These are phyloP conservation scores for Nannochloris sp. DNA, from an alignment of 139 green algal species.

Conservation along the genomic window DNA sequence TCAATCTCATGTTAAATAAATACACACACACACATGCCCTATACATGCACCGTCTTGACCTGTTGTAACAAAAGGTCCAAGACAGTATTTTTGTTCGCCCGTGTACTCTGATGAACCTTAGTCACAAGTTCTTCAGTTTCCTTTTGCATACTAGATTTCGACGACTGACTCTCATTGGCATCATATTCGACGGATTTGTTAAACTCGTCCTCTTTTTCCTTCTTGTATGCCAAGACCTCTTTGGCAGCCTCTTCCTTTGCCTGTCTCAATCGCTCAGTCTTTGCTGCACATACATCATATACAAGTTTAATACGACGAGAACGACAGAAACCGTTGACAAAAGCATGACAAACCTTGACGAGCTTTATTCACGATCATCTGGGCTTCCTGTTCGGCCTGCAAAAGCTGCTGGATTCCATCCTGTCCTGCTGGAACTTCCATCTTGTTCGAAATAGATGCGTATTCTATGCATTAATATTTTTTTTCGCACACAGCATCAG, in stretches of 20 bases:
- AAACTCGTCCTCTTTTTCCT: constrained; percentile 65
- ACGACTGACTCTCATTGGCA: constrained; percentile 12
- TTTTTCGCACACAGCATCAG: too few relatives aligned
- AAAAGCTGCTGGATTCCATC: constrained; percentile 90
- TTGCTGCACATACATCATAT: constrained; percentile 41
- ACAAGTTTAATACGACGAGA: neutral
- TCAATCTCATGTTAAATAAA: too few relatives aligned
- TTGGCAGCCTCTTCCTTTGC: constrained; percentile 75
- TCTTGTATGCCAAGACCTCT: constrained; percentile 64
- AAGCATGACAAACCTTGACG: constrained; percentile 53
- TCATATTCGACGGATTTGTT: constrained; percentile 56
- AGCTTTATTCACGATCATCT: constrained; percentile 72
- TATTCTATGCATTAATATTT: too few relatives aligned
- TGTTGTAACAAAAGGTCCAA: too few relatives aligned
- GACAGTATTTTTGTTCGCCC: too few relatives aligned
- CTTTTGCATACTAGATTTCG: too few relatives aligned
- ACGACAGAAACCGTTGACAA: neutral
- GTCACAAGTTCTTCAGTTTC: too few relatives aligned
- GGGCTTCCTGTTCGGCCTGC: constrained; percentile 77
- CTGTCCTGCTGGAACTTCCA: constrained; percentile 30
- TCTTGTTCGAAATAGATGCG: neutral
- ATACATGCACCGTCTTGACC: too few relatives aligned
- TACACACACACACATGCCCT: too few relatives aligned
- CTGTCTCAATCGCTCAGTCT: constrained; percentile 64
- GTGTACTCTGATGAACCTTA: too few relatives aligned